A percentile compares a stretch with the other conserved stretches of the same genome.
phyloP scores from a whole-genome alignment of 805 yeast species.

The Candida lessepsii region DNA sequence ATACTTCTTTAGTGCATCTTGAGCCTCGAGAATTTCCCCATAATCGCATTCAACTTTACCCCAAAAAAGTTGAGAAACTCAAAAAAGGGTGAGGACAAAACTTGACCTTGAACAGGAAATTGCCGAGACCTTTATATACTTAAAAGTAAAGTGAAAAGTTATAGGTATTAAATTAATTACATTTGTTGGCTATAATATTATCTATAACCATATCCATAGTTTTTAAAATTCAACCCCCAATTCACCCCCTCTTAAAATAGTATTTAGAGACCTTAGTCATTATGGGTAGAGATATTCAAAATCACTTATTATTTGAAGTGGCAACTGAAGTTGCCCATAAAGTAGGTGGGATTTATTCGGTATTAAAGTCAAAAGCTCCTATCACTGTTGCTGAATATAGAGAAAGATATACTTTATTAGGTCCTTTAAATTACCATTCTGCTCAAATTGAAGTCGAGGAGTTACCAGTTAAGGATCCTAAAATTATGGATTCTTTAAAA shows the following conservation, averaged over 20 bases:
- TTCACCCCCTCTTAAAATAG: no score
- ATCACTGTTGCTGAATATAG: conserved; percentile 92
- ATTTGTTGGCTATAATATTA: no score
- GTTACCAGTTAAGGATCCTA: conserved; percentile 54
- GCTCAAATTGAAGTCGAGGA: conserved; percentile 84
- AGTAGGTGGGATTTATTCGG: conserved; percentile 98
- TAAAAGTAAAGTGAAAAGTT: no score
- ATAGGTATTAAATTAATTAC: no score
- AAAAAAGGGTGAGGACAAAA: not conserved
- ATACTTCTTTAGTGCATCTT: not conserved
- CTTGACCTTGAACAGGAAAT: not conserved
- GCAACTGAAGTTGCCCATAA: conserved; percentile 98
- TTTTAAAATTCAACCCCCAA: no score
- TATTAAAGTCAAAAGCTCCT: conserved; percentile 93
- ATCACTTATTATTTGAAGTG: conserved; percentile 86
- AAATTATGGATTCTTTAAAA: conserved; percentile 61
- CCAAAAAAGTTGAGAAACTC: not conserved
- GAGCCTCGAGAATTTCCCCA: not conserved
- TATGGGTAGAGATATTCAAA: conserved; percentile 82
- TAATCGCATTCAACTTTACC: conserved; percentile 1
- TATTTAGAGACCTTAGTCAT: not conserved
- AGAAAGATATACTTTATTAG: conserved; percentile 80
- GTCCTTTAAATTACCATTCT: conserved; percentile 74
- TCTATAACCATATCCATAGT: no score
- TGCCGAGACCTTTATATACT: not conserved